These are phyloP conservation scores for Alnus rubra DNA, from an alignment of 306 rosid species.

Conservation along the genomic window DNA sequence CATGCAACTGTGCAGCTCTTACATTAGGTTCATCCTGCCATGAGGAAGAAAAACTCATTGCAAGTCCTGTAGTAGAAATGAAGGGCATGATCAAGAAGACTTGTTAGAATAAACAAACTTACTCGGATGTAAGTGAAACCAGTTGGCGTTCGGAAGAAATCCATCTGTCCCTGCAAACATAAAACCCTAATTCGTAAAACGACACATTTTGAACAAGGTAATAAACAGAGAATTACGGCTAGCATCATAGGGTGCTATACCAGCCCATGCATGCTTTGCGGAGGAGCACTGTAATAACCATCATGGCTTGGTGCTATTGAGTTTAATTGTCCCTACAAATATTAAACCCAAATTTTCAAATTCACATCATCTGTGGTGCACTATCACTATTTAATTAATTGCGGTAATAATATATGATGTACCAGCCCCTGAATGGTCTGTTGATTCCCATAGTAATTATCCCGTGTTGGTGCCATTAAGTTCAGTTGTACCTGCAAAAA, in stretches of 20 bases:
- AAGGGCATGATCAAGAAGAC: conserved; percentile 5
- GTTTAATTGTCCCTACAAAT: conserved; percentile 80
- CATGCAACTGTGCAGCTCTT: conserved; percentile 86
- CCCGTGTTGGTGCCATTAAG: conserved; percentile 96
- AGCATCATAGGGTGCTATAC: conserved; percentile 47
- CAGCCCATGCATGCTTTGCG: conserved; percentile 89
- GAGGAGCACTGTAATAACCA: conserved; percentile 81
- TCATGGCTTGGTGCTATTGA: conserved; percentile 89
- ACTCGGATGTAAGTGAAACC: conserved; percentile 88
- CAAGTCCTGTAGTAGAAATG: neutral
- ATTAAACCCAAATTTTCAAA: conserved; percentile 25
- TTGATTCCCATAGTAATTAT: conserved; percentile 85
- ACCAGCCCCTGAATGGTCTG: conserved; percentile 92
- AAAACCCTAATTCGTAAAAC: conserved; percentile 24
- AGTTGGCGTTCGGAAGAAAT: conserved; percentile 70
- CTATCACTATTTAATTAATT: conserved; percentile 3
- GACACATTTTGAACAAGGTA: conserved; percentile 21
- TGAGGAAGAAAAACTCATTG: conserved; percentile 23
- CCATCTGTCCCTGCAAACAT: conserved; percentile 90
- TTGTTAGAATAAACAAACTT: conserved; percentile 37
- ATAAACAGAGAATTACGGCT: conserved; percentile 23
- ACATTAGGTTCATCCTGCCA: conserved; percentile 91
- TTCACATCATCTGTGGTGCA: conserved; percentile 10
- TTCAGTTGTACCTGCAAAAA: conserved; percentile 66
- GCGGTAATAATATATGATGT: conserved; percentile 32